Evolutionary conservation across 495 filamentous ascomycete genomes (phyloP).

Genomic region (Aspergillus taichungensis): DNA sequence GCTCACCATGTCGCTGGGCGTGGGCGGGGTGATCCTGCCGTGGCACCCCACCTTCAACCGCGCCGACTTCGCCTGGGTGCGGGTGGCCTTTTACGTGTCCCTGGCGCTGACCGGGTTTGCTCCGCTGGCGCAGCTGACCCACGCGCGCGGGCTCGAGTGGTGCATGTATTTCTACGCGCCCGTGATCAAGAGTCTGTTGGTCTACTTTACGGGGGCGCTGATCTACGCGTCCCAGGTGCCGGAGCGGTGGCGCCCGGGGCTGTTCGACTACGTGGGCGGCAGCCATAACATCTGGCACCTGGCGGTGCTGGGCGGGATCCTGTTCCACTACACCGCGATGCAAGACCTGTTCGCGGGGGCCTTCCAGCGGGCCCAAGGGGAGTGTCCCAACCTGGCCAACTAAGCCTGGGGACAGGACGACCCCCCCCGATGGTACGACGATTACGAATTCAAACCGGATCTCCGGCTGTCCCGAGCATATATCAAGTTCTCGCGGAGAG

Average conservation of each 20-base stretch:
- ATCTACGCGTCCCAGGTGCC: conserved; percentile 93
- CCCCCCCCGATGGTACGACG: no score
- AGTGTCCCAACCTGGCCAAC: conserved; percentile 38
- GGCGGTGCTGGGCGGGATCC: conserved; percentile 89
- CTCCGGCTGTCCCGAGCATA: neutral
- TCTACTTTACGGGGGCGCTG: conserved; percentile 76
- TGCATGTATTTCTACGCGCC: conserved; percentile 84
- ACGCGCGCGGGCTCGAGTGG: conserved; percentile 65
- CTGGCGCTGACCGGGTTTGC: conserved; percentile 87
- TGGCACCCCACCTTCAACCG: conserved; percentile 97
- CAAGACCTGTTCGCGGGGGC: conserved; percentile 83
- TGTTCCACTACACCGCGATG: conserved; percentile 96
- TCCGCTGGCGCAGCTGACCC: conserved; percentile 72
- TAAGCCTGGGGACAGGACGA: conserved; percentile 2
- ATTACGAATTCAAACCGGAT: no score
- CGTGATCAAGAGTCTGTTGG: conserved; percentile 70
- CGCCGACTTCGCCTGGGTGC: conserved; percentile 79
- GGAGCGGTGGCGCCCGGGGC: conserved; percentile 84
- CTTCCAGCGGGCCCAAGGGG: conserved; percentile 58
- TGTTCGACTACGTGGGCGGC: conserved; percentile 89
- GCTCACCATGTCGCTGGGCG: conserved; percentile 69
- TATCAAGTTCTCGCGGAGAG: neutral
- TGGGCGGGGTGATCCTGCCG: conserved; percentile 84
- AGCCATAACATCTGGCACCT: conserved; percentile 98
- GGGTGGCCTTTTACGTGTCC: conserved; percentile 85